Evolutionary conservation across 371 early-diverging fungal species (phyloP).

Genomic region (Capniomyces stellatus): DNA sequence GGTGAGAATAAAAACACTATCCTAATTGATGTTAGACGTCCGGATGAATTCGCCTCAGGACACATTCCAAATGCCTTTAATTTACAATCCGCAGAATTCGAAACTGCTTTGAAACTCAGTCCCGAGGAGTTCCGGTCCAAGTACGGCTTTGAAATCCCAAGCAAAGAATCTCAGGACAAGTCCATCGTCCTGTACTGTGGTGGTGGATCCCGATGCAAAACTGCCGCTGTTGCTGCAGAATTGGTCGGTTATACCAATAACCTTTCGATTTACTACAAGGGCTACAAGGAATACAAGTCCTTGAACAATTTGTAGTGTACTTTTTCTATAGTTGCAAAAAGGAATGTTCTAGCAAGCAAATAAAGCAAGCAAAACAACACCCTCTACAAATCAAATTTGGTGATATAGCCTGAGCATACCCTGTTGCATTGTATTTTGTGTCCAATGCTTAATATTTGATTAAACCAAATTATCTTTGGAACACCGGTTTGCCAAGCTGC

Average conservation of each 20-base stretch:
- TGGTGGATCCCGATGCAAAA: background rate
- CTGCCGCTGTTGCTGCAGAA: background rate
- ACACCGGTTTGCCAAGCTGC: no score
- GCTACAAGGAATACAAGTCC: background rate
- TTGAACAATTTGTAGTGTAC: background rate
- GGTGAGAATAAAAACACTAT: background rate
- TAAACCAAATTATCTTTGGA: no score
- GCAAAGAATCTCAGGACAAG: background rate
- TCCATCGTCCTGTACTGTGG: slow-evolving; percentile 1
- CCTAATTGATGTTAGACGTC: background rate
- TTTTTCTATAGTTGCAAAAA: background rate
- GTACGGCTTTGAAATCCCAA: background rate
- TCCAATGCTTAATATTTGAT: no score
- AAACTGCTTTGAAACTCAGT: background rate
- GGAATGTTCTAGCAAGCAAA: no score
- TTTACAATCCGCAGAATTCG: background rate
- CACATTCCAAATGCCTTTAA: background rate
- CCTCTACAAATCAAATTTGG: no score
- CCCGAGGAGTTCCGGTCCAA: background rate
- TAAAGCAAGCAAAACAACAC: no score
- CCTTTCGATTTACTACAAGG: background rate
- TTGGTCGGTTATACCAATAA: background rate
- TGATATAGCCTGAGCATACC: no score
- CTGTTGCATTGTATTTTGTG: no score
- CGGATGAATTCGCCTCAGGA: background rate